Evolutionary conservation across 306 rosid genomes (phyloP), one percentile per base, ranked within the genome.

Genomic region (Dalbergia oliveri): DNA sequence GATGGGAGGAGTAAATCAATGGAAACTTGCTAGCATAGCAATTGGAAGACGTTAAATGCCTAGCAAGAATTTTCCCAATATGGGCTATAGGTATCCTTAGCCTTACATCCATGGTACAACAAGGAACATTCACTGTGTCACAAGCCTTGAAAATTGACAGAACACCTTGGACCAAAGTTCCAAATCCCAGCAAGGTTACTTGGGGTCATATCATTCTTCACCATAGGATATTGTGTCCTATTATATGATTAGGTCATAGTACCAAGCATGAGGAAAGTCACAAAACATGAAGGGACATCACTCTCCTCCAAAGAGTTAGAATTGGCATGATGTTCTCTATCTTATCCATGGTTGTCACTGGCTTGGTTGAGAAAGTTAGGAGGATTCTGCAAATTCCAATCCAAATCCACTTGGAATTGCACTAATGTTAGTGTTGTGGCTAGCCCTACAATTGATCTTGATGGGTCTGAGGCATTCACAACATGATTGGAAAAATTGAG

Each of bases 381-480:
- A 76, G 65, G 54, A 37, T 14, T 7, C 8, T 0, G 91, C 88
- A 2, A 53, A 81, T 15, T 8, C 70, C 2, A 79, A 86, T 59
- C 85, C 87, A 9, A 49, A 7, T n/a, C 81, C 73, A 8, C 19
- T 66, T 0, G 90, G 85, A 1, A 49, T 1, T 0, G 0, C 0
- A 0, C 90, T 88, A 0, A 73, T 89, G 83, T 89, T 95, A 1
- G 89, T 86, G 0, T 41, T 82, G 8, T 93, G 94, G 94, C 59
- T 93, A 1, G 79, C 72, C 0, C 97, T 97, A 2, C 98, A 91
- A 21, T n/a, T n/a, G n/a, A n/a, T n/a, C n/a, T n/a, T n/a, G n/a
- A n/a, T n/a, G n/a, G n/a, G n/a, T n/a, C n/a, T 93, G 94, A 93
- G 71, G 91, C 89, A 0, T 91, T 93, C 58, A 86, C 77, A n/a